Evolutionary conservation across 495 filamentous ascomycete species (phyloP), one percentile per base, ranked within the genome.

Genomic region (Amphirosellinia nigrospora): DNA sequence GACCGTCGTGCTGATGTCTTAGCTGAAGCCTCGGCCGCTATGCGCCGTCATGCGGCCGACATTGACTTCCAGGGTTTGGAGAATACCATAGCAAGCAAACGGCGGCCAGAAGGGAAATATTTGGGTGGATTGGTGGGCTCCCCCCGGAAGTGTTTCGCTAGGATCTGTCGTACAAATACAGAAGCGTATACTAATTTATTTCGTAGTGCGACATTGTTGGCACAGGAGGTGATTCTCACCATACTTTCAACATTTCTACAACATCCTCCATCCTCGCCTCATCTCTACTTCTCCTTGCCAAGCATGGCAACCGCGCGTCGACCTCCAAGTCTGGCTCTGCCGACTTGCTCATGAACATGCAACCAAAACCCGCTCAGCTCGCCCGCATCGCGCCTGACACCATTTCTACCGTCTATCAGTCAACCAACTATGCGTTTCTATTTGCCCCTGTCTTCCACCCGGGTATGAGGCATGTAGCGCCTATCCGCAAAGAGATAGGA

Each of bases 401-500:
- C 38, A 84, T 98, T 61, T 71, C 86, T 34, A 68, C 80, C 52
- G 86, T 97, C 64, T 98, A 96, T 79, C 82, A 86, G 53, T 79
- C 83, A 41, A 92, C 90, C 70, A 97, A 93, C 80, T 99, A 98
- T 82, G 90, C 91, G 64, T 99, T 99, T 83, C 89, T 99, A 36
- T 99, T 96, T 78, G 96, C 96, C 0, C 96, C 94, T 34, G 91
- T 94, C 72, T 99, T 98, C 86, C 96, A 99, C 82, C 93, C 93
- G 0, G 94, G 92, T 46, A 97, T 98, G 92, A 87, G 87, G 73
- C 87, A 93, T 77, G 94, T 95, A 26, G 94, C 93, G 15, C 85
- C 89, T 8, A 90, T 97, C 68, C 91, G 96, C 26, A 90, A 87
- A 68, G 89, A 92, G 76, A 87, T 99, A 11, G 94, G 93, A 61